Conservation (phyloP, 345 rosid genomes). For the Xanthoceras sorbifolium region DNA sequence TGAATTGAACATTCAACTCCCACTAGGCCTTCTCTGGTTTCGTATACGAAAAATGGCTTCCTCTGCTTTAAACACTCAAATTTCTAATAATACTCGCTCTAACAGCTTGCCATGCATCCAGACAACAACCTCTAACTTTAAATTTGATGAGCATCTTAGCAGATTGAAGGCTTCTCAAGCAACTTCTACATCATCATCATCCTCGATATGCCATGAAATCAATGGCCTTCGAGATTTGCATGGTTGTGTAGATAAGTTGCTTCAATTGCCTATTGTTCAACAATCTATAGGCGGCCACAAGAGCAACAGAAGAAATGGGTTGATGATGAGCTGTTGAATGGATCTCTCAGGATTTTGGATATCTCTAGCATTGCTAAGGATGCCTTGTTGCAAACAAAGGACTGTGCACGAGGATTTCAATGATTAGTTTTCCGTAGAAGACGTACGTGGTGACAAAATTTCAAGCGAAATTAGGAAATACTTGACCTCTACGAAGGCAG, state of each 20-base stretch:
- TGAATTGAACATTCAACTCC: too few relatives aligned
- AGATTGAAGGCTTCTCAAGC: constrained; percentile 25
- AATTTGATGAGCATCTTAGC: constrained; percentile 37
- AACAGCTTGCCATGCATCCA: constrained; percentile 50
- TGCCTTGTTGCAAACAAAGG: too few relatives aligned
- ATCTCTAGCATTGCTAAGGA: constrained; percentile 32
- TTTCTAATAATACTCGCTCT: constrained; percentile 42
- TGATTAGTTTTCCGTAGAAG: too few relatives aligned
- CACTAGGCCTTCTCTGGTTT: too few relatives aligned
- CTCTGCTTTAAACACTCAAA: too few relatives aligned
- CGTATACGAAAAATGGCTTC: too few relatives aligned
- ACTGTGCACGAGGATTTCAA: constrained; percentile 37
- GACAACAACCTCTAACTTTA: constrained; percentile 42
- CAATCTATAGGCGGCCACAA: neutral
- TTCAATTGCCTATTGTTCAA: neutral
- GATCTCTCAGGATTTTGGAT: constrained; percentile 37
- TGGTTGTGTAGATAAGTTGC: constrained; percentile 26
- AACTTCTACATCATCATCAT: constrained; percentile 18
- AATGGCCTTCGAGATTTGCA: constrained; percentile 35
- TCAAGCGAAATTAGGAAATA: too few relatives aligned
- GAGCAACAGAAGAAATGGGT: neutral
- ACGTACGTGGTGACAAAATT: too few relatives aligned
- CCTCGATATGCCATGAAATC: constrained; percentile 18
- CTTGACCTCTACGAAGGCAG: constrained; percentile 41
- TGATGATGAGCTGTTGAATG: constrained; percentile 5